Evolutionary conservation across 2,329 filamentous ascomycete species (phyloP).

Genomic region (Diaporthe citrichinensis): DNA sequence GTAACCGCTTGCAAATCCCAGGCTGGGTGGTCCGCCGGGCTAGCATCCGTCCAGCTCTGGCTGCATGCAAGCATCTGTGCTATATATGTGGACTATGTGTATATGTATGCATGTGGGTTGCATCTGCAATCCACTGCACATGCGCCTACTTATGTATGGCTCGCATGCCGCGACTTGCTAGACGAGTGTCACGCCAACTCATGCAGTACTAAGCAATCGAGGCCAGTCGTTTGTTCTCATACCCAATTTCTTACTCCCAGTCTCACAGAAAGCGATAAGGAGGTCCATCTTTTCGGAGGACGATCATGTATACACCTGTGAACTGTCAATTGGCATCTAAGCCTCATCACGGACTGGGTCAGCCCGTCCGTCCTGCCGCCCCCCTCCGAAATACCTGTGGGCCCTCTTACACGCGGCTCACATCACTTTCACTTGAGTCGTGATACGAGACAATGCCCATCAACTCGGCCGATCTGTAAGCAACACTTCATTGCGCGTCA

Average conservation of each 20-base stretch:
- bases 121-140: constrained; percentile 10
- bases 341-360: constrained; percentile 12
- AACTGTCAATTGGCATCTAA: not conserved
- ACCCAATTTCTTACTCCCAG: not conserved
- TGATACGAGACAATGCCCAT: not conserved
- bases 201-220: not conserved
- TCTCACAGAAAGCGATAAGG: not conserved
- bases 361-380: not conserved
- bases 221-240: not conserved
- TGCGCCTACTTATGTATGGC: not conserved
- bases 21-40: not conserved
- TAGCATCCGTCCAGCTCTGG: not conserved
- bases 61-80: not conserved
- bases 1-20: no score
- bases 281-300: not conserved
- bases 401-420: not conserved
- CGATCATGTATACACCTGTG: not conserved
- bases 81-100: not conserved
- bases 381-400: not conserved
- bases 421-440: not conserved
- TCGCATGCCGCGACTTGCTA: not conserved
- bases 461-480: not conserved
- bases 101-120: not conserved
- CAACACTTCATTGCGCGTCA: not conserved
- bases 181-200: not conserved